Evolutionary conservation across 768 basidiomycete genomes (phyloP), one percentile per base, ranked within the genome.

Genomic region (Pilatotrama ljubarskyi): DNA sequence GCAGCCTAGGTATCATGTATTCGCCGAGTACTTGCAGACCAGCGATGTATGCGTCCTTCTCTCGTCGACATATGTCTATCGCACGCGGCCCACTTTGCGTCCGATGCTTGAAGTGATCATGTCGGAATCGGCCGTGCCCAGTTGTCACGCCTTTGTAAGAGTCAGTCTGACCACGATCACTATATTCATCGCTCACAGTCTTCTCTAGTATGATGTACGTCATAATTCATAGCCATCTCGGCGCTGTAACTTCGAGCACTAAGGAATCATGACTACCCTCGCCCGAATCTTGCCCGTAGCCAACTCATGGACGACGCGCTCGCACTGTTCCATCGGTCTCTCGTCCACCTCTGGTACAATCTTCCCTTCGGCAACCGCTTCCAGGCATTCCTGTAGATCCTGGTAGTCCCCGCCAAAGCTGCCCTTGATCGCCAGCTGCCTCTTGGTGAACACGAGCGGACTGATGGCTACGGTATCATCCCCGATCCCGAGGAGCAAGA

Each of bases 251-350:
- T 7, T 6, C 25, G 29, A 10, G 29, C 10, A 20, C 41, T 58
- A 56, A 11, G 67, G 65, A 43, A 68, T 62, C 32, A 68, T 37
- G 0, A 60, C 68, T 15, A 66, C 61, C 24, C 68, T 47, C 26
- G 58, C 50, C n/a, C 32, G 55, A 26, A 69, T 22, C 52, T 51
- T 43, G 13, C 68, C 68, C 26, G 50, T 32, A 7, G 53, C 44
- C 51, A 67, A 26, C 3, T 56, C 68, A 25, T 69, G 25, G 26
- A 69, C 36, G 11, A 67, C 64, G 32, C 60, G 26, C 13, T 14
- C 43, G 37, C 64, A 64, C 10, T 69, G 62, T 15, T 46, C 35
- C 61, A 68, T 49, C 13, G 64, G 54, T 50, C 63, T 51, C 40
- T 42, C 51, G 46, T 68, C 68, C 3, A 67, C 66, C 46, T 48